phyloP scores from a whole-genome alignment of 345 rosid genomes.

The Alliaria petiolata region DNA sequence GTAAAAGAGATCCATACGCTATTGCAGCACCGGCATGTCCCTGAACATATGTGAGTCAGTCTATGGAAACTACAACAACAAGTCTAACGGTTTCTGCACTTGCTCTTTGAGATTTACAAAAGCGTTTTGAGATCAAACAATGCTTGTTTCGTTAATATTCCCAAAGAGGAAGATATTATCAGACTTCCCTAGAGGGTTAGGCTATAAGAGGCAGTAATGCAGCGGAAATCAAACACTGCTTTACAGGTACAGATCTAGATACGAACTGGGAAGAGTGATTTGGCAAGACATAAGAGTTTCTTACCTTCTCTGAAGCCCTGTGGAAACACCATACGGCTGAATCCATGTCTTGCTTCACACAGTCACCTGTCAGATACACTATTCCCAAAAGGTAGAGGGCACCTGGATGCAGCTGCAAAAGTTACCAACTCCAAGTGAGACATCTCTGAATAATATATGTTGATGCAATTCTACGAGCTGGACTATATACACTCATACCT shows the following conservation, averaged over 20 bases:
- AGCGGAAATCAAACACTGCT: background rate
- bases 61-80: no score
- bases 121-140: no score
- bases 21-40: slow-evolving; percentile 85
- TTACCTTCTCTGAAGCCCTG: slow-evolving; percentile 82
- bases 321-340: slow-evolving; percentile 89
- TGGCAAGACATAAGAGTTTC: no score
- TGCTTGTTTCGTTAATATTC: background rate
- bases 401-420: slow-evolving; percentile 83
- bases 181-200: background rate
- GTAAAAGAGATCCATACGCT: slow-evolving; percentile 88
- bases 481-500: slow-evolving; percentile 42
- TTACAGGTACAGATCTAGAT: background rate
- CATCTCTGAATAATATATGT: no score
- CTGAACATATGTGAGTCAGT: no score
- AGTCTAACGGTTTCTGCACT: no score
- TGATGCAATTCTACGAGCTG: background rate
- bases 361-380: slow-evolving; percentile 82
- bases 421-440: slow-evolving; percentile 30
- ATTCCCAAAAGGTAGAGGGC: slow-evolving; percentile 91
- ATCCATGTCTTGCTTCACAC: slow-evolving; percentile 61
- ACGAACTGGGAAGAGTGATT: background rate
- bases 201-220: background rate
- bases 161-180: background rate
- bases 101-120: no score